A percentile compares a stretch with the other conserved stretches of the same genome.
phyloP scores from a whole-genome alignment of 1,284 basidiomycete species.

The Cryptococcus sp. region DNA sequence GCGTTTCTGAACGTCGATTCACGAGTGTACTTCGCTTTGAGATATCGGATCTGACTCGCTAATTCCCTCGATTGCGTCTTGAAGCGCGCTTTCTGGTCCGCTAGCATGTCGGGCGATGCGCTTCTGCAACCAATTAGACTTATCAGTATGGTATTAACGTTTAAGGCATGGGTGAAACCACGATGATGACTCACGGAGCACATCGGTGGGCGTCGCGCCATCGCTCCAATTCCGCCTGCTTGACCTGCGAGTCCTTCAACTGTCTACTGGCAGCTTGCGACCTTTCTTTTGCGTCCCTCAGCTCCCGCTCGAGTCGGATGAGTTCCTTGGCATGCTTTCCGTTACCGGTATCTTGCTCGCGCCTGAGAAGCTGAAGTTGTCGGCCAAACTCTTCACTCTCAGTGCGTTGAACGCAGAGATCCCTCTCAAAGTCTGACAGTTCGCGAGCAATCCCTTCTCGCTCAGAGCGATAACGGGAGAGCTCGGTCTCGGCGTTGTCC shows the following conservation, averaged over 20 bases:
- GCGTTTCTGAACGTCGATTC: conserved; percentile 80
- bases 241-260: conserved; percentile 19
- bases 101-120: conserved; percentile 5
- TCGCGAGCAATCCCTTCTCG: conserved; percentile 28
- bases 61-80: conserved; percentile 41
- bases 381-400: conserved; percentile 57
- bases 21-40: conserved; percentile 86
- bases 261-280: conserved; percentile 16
- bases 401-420: conserved; percentile 52
- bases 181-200: conserved; percentile 22
- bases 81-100: conserved; percentile 35
- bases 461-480: conserved; percentile 23
- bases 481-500: conserved; percentile 19
- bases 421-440: conserved; percentile 37
- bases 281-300: conserved; percentile 16
- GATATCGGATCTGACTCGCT: conserved; percentile 71
- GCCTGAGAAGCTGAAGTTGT: conserved; percentile 64
- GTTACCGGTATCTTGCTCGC: conserved; percentile 15
- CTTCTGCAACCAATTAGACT: background rate
- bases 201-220: conserved; percentile 21
- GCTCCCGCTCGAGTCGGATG: conserved; percentile 13
- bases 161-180: background rate
- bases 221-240: conserved; percentile 16
- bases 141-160: background rate
- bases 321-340: conserved; percentile 11